Evolutionary conservation across 768 basidiomycete genomes (phyloP).

Genomic region (Tulasnella sp.): DNA sequence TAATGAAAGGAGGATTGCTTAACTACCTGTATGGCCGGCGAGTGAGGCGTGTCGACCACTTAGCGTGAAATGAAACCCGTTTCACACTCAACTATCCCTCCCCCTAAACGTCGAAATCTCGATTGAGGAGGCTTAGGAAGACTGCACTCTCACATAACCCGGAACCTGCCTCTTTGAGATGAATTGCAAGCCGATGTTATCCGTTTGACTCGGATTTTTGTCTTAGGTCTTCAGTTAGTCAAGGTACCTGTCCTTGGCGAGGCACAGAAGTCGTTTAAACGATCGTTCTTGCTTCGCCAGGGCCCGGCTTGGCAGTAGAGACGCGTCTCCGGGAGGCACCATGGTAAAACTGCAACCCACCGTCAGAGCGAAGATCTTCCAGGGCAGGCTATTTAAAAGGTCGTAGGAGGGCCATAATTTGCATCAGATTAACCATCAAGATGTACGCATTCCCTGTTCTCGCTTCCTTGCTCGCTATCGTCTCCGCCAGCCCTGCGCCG

Average conservation of each 20-base stretch:
- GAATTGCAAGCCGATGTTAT: neutral
- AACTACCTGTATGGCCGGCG: no score
- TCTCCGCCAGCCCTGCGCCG: constrained; percentile 4
- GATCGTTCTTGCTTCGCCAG: neutral
- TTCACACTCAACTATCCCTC: neutral
- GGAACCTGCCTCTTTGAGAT: neutral
- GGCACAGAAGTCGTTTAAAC: neutral
- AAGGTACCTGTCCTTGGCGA: neutral
- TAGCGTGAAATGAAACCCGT: neutral
- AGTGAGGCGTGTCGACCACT: no score
- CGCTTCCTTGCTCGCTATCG: neutral
- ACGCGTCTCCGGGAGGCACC: neutral
- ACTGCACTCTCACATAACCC: neutral
- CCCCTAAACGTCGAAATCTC: neutral
- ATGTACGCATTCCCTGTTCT: neutral
- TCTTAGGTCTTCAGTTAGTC: neutral
- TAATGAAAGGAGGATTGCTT: no score
- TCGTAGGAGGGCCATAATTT: neutral
- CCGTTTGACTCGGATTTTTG: constrained; percentile 4
- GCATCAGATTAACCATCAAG: neutral
- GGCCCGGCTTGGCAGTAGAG: neutral
- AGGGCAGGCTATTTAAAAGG: neutral
- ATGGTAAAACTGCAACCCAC: neutral
- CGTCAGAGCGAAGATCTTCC: constrained; percentile 10
- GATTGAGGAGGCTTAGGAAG: neutral